Evolutionary conservation across 1,139 yeast genomes (phyloP).

Genomic region (Debaryomyces nepalensis): DNA sequence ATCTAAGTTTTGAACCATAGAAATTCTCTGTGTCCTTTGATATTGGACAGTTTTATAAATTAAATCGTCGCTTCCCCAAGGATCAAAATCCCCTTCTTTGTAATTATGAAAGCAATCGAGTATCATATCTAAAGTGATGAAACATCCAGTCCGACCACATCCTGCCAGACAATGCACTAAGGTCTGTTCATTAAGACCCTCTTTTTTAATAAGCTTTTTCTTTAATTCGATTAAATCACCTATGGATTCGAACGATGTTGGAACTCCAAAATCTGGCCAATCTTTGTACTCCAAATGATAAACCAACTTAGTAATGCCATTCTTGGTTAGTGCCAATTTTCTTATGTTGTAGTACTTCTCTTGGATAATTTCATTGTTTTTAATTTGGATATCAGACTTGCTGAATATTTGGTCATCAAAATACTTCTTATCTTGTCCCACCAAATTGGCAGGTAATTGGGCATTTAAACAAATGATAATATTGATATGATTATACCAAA

Average conservation of each 20-base stretch:
- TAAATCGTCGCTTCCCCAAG: slow-evolving; percentile 48
- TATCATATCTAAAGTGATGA: slow-evolving; percentile 54
- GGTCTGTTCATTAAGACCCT: slow-evolving; percentile 27
- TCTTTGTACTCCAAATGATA: slow-evolving; percentile 70
- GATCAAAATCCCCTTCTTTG: slow-evolving; percentile 21
- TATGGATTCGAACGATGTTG: slow-evolving; percentile 56
- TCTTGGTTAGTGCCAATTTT: slow-evolving; percentile 22
- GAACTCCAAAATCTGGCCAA: slow-evolving; percentile 87
- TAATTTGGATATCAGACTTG: slow-evolving; percentile 20
- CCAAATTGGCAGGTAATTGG: slow-evolving; percentile 19
- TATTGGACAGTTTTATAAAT: slow-evolving; percentile 49
- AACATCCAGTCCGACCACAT: slow-evolving; percentile 83
- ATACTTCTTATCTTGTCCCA: slow-evolving; percentile 22
- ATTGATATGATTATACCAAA: slow-evolving; percentile 60
- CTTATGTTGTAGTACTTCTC: slow-evolving; percentile 25
- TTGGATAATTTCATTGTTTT: slow-evolving; percentile 16
- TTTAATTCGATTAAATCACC: slow-evolving; percentile 57
- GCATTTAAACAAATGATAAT: slow-evolving; percentile 74
- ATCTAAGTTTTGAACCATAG: slow-evolving; percentile 53
- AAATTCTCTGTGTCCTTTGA: slow-evolving; percentile 48
- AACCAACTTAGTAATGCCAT: slow-evolving; percentile 30
- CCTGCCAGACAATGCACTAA: slow-evolving; percentile 81
- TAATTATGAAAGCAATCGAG: slow-evolving; percentile 23
- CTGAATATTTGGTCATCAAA: slow-evolving; percentile 27
- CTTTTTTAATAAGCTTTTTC: slow-evolving; percentile 33